phyloP scores from a whole-genome alignment of 140 eudicot genomes.

The Erigeron philadelphicus region DNA sequence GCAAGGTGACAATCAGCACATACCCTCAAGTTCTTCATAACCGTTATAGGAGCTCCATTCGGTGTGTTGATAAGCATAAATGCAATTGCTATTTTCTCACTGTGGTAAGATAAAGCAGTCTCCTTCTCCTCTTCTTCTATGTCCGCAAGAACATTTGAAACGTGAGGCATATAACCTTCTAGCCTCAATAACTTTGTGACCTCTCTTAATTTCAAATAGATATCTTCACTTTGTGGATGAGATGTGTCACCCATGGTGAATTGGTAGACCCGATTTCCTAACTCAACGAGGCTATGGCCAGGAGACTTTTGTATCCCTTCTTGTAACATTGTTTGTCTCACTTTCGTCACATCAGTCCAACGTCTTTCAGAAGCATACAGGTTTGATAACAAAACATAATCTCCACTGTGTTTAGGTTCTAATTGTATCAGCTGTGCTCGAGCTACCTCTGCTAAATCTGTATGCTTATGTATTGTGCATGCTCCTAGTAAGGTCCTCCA shows the following conservation, averaged over 20 bases:
- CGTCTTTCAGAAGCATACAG: slow-evolving; percentile 81
- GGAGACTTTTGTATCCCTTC: slow-evolving; percentile 80
- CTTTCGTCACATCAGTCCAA: slow-evolving; percentile 70
- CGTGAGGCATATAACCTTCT: slow-evolving; percentile 79
- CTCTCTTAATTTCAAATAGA: slow-evolving; percentile 57
- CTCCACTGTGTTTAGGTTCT: slow-evolving; percentile 90
- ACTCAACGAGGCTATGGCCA: slow-evolving; percentile 75
- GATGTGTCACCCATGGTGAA: slow-evolving; percentile 79
- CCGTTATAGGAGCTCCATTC: slow-evolving; percentile 36
- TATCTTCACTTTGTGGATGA: slow-evolving; percentile 57
- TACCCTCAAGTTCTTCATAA: slow-evolving; percentile 54
- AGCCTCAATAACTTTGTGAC: slow-evolving; percentile 53
- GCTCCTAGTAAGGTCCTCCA: slow-evolving; percentile 88
- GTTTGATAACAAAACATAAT: slow-evolving; percentile 74
- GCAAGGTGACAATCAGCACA: slow-evolving; percentile 55
- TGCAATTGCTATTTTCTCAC: slow-evolving; percentile 56
- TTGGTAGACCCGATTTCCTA: slow-evolving; percentile 60
- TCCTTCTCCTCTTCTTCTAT: slow-evolving; percentile 95
- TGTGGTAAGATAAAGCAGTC: slow-evolving; percentile 68
- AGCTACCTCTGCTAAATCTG: slow-evolving; percentile 59
- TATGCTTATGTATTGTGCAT: slow-evolving; percentile 49
- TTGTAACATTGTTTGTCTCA: slow-evolving; percentile 55
- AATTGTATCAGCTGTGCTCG: slow-evolving; percentile 47
- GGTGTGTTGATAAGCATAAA: slow-evolving; percentile 45
- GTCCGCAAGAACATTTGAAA: slow-evolving; percentile 72